Conservation (phyloP, 805 yeast species). For the Kluyveromyces wickerhamii region DNA sequence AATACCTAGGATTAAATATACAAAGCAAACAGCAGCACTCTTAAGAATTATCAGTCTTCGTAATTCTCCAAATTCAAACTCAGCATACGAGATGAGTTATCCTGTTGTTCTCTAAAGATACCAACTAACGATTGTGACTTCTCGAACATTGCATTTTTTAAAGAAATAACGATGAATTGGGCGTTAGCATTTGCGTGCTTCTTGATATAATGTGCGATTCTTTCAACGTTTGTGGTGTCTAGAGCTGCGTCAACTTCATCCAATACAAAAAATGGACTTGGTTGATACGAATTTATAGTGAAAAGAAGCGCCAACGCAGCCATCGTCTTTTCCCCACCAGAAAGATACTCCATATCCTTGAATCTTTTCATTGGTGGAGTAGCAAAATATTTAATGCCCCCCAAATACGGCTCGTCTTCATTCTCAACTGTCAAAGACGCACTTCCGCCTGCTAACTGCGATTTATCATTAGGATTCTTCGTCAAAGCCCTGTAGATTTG, state of each 20-base stretch:
- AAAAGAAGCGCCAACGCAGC: slow-evolving; percentile 91
- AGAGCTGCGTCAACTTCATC: slow-evolving; percentile 99
- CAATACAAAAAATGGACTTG: slow-evolving; percentile 90
- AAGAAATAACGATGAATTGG: slow-evolving; percentile 88
- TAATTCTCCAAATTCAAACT: slow-evolving; percentile 65
- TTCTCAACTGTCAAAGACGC: slow-evolving; percentile 83
- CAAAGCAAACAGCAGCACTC: too few relatives aligned
- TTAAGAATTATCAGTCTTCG: slow-evolving; percentile 30
- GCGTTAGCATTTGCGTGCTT: slow-evolving; percentile 67
- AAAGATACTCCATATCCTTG: slow-evolving; percentile 81
- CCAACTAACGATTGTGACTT: slow-evolving; percentile 89
- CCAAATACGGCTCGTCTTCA: slow-evolving; percentile 79
- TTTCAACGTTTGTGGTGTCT: slow-evolving; percentile 79
- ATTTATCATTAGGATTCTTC: slow-evolving; percentile 39
- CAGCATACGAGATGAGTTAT: slow-evolving; percentile 64
- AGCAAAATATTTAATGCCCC: slow-evolving; percentile 84
- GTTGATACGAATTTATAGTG: slow-evolving; percentile 83
- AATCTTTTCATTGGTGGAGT: slow-evolving; percentile 95
- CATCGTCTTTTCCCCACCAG: slow-evolving; percentile 95
- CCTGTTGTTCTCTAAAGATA: slow-evolving; percentile 72
- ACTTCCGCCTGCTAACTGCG: slow-evolving; percentile 83
- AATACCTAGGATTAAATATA: too few relatives aligned
- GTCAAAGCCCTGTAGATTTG: slow-evolving; percentile 81
- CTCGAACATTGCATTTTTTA: slow-evolving; percentile 82
- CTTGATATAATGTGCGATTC: slow-evolving; percentile 78